These are phyloP conservation scores for Cairneyella variabilis DNA, from an alignment of 495 filamentous ascomycete genomes.

Conservation along the genomic window DNA sequence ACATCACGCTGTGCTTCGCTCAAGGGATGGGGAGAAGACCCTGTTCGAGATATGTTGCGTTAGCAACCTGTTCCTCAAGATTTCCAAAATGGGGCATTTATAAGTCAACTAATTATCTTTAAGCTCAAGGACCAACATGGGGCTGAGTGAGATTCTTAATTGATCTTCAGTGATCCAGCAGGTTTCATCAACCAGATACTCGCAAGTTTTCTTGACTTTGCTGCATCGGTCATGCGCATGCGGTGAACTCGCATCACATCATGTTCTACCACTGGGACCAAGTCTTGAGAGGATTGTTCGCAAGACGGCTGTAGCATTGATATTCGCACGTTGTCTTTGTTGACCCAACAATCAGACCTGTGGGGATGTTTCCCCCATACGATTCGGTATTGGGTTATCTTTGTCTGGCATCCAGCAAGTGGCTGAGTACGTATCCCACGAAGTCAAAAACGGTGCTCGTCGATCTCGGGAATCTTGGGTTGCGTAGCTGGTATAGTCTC, in stretches of 20 bases:
- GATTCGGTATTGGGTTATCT: conserved; percentile 5
- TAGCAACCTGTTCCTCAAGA: conserved; percentile 14
- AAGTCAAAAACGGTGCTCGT: conserved; percentile 13
- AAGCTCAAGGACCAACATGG: conserved; percentile 11
- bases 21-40: conserved; percentile 4
- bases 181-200: conserved; percentile 16
- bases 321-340: conserved; percentile 5
- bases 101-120: conserved; percentile 2
- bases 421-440: conserved; percentile 13
- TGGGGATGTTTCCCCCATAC: conserved; percentile 8
- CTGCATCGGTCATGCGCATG: conserved; percentile 13
- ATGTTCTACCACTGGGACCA: conserved; percentile 14
- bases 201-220: conserved; percentile 20
- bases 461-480: conserved; percentile 9
- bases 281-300: conserved; percentile 18
- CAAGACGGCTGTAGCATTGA: conserved; percentile 11
- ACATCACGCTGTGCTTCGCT: conserved; percentile 5
- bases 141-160: conserved; percentile 19
- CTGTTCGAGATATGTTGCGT: conserved; percentile 14
- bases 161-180: conserved; percentile 15
- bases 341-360: conserved; percentile 2
- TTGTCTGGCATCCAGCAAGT: conserved; percentile 10
- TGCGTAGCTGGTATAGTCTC: conserved; percentile 17
- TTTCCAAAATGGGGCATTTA: conserved; percentile 5
- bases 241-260: conserved; percentile 14